phyloP scores from a whole-genome alignment of 1,139 yeast species.

The Yamadazyma blattariae region DNA sequence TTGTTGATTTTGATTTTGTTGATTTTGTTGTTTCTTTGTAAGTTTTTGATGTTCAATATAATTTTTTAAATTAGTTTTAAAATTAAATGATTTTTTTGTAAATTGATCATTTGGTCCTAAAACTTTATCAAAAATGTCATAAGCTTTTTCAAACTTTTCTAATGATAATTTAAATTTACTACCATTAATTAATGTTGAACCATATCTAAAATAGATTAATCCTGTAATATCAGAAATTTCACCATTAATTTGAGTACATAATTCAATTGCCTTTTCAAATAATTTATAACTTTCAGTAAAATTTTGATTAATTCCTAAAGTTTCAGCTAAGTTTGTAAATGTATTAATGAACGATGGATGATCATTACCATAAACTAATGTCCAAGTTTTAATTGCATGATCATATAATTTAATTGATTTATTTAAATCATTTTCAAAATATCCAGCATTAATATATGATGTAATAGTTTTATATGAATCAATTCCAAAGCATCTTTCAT shows the following conservation, averaged over 20 bases:
- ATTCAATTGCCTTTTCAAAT: conserved; percentile 44
- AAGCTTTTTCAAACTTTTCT: conserved; percentile 50
- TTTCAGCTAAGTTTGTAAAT: conserved; percentile 60
- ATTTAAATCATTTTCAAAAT: conserved; percentile 60
- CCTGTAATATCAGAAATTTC: conserved; percentile 54
- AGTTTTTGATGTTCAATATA: conserved; percentile 38
- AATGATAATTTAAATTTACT: conserved; percentile 56
- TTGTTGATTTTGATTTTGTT: background rate
- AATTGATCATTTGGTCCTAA: conserved; percentile 63
- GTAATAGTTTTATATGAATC: conserved; percentile 78
- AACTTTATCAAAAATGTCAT: conserved; percentile 50
- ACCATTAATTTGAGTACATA: conserved; percentile 53
- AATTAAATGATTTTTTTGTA: conserved; percentile 61
- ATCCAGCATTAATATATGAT: conserved; percentile 72
- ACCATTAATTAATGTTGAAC: conserved; percentile 56
- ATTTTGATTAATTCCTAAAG: conserved; percentile 52
- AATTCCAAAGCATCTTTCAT: conserved; percentile 78
- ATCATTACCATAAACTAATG: conserved; percentile 47
- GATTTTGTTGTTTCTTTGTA: conserved; percentile 21
- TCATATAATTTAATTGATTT: conserved; percentile 64
- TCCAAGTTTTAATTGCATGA: conserved; percentile 61
- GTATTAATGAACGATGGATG: conserved; percentile 74
- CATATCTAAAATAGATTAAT: conserved; percentile 60
- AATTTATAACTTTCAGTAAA: conserved; percentile 38
- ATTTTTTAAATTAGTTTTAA: conserved; percentile 51